Evolutionary conservation across 1,139 yeast genomes (phyloP), one percentile per base, ranked within the genome.

Genomic region (Lodderomyces metapsilosis): DNA sequence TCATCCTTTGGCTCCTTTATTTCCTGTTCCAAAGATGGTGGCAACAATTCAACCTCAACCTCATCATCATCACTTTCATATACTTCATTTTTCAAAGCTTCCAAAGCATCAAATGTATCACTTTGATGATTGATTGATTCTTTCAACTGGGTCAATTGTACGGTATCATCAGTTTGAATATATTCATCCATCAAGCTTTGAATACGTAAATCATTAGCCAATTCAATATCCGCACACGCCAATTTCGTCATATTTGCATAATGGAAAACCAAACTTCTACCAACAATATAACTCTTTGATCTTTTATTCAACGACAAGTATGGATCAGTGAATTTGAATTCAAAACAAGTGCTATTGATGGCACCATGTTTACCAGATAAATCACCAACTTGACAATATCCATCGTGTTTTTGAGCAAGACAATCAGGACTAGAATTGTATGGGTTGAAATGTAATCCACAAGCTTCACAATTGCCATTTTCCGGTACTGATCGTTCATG

Each of bases 301-400:
- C 57, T 57, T 27, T 69, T 66, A 51, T 77, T 66, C 52, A 80
- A 69, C 0, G 83, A 75, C 43, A 80, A 56, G 56, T 67, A 80
- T 4, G 78, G 78, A 52, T 80, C 86, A 39, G 64, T 55, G 53
- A 75, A 80, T 45, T 66, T 68, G 21, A 76, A 64, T 53, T 76
- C 79, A 57, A 71, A 76, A 51, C 82, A 76, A 3, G 82, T 77
- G 20, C 79, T 66, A 51, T 76, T 68, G 48, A 80, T 75, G 59
- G 66, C 66, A 3, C 85, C 86, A 56, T 80, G 83, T 53, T 80
- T 80, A 24, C 85, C 85, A 36, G 82, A 74, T 49, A 80, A 73
- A 53, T 80, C 84, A 36, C 86, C 85, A 23, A 78, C 71, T 57
- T 76, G 78, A 56, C 84, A 79, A 38, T 60, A 64, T 8, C 80